phyloP scores from a whole-genome alignment of 805 yeast species.

The Teunomyces cretensis region DNA sequence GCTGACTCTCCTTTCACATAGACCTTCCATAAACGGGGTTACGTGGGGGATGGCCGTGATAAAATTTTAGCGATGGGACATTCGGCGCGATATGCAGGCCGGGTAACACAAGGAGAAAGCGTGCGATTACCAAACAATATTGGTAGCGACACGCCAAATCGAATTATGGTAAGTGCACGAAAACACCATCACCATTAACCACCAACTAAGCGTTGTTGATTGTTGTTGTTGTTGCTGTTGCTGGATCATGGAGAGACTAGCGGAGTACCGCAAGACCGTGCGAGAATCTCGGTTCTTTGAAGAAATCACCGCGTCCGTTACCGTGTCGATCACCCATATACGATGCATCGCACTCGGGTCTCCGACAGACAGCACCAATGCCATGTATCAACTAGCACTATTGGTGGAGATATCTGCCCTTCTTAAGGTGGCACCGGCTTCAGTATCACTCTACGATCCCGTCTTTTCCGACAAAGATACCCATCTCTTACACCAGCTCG shows the following conservation, averaged over 20 bases:
- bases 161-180: neutral
- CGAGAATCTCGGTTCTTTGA: neutral
- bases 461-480: conserved; percentile 51
- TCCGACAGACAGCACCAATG: conserved; percentile 56
- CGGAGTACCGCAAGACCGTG: neutral
- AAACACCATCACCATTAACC: neutral
- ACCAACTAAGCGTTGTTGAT: too few species aligned
- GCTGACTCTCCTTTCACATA: conserved; percentile 3
- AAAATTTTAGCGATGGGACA: conserved; percentile 2
- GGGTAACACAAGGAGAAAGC: neutral
- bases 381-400: conserved; percentile 66
- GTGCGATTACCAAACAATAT: too few species aligned
- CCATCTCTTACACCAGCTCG: conserved; percentile 16
- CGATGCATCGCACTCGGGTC: conserved; percentile 75
- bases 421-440: conserved; percentile 5
- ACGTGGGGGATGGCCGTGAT: neutral
- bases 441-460: conserved; percentile 64
- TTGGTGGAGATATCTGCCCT: conserved; percentile 40
- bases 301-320: neutral
- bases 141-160: too few species aligned
- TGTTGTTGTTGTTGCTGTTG: too few species aligned
- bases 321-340: conserved; percentile 26
- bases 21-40: conserved; percentile 1
- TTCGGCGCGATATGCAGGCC: neutral
- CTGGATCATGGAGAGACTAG: neutral